These are phyloP conservation scores for Triticum monococcum DNA, from an alignment of 176 grass and related monocot genomes.

Conservation along the genomic window DNA sequence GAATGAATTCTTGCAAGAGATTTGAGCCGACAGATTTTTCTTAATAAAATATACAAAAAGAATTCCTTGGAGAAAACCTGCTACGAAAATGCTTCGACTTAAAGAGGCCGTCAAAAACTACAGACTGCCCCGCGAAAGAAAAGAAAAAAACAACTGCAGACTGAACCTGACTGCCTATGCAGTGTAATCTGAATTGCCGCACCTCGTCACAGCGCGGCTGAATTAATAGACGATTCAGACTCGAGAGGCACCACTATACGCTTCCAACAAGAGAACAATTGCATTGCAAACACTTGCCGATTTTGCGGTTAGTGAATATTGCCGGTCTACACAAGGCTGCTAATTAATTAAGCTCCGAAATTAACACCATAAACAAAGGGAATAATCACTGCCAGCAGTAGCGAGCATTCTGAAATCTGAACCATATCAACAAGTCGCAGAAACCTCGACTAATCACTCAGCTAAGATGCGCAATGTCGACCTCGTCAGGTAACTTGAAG, in stretches of 20 bases:
- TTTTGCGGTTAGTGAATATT: not conserved
- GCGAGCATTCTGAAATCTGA: slow-evolving; percentile 25
- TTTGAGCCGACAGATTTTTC: too few relatives aligned
- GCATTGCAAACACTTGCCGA: not conserved
- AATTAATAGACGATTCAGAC: too few relatives aligned
- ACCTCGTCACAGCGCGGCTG: too few relatives aligned
- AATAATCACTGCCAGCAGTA: not conserved
- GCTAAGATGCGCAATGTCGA: slow-evolving; percentile 61
- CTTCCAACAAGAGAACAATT: not conserved
- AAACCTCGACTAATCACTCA: not conserved
- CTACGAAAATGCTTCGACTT: too few relatives aligned
- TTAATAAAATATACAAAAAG: too few relatives aligned
- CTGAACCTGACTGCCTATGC: too few relatives aligned
- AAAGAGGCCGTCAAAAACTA: too few relatives aligned
- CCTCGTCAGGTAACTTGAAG: slow-evolving; percentile 69
- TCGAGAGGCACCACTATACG: not conserved
- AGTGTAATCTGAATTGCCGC: too few relatives aligned
- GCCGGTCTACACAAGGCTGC: not conserved
- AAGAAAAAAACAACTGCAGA: too few relatives aligned
- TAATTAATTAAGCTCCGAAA: not conserved
- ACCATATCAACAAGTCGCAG: not conserved
- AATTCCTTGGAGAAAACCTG: too few relatives aligned
- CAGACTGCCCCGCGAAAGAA: too few relatives aligned
- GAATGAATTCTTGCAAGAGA: too few relatives aligned
- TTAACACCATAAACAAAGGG: not conserved